phyloP scores from a whole-genome alignment of 2,329 filamentous ascomycete species.

The Orbilia brochopaga region DNA sequence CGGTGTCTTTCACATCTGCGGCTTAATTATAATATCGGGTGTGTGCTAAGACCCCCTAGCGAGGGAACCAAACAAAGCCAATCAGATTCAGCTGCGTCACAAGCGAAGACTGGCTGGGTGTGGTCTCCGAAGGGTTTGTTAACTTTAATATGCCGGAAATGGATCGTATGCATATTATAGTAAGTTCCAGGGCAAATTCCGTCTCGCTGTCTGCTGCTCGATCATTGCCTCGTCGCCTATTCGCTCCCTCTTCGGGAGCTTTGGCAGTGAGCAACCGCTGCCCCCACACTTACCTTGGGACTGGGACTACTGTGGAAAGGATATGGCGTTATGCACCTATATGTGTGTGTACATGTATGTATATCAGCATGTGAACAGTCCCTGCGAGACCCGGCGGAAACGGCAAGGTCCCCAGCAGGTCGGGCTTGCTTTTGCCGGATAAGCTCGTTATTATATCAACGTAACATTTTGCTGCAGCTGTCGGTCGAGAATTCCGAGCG shows the following conservation, averaged over 20 bases:
- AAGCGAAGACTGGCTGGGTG: neutral
- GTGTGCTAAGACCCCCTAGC: neutral
- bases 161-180: constrained; percentile 6
- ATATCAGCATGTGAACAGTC: constrained; percentile 12
- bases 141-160: neutral
- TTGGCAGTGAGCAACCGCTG: constrained; percentile 21
- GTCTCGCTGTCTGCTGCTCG: constrained; percentile 11
- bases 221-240: constrained; percentile 42
- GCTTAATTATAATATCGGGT: neutral
- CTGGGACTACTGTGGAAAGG: constrained; percentile 37
- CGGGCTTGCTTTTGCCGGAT: constrained; percentile 47
- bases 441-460: constrained; percentile 11
- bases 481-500: constrained; percentile 44
- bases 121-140: neutral
- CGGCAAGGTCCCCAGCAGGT: constrained; percentile 45
- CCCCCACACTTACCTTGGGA: constrained; percentile 50
- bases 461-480: constrained; percentile 1
- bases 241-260: constrained; percentile 30
- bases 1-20: neutral
- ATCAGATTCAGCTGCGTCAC: constrained; percentile 3
- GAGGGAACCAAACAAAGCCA: neutral
- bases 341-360: constrained; percentile 15
- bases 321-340: constrained; percentile 50
- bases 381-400: constrained; percentile 48
- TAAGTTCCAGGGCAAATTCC: neutral